Conservation (phyloP, 345 rosid species). For the Salix brachista region DNA sequence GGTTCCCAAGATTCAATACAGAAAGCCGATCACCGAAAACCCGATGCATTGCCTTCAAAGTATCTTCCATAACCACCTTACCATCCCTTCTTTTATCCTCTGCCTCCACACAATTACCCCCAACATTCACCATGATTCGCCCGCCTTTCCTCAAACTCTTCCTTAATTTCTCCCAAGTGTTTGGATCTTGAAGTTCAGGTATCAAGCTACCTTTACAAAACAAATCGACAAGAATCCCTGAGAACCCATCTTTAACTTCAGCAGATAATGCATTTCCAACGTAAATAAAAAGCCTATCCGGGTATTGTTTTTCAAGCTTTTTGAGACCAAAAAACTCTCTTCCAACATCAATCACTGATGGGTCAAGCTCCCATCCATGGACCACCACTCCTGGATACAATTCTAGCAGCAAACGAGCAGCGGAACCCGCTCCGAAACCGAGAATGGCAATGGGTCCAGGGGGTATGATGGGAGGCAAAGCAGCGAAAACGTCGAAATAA, state of each 20-base stretch:
- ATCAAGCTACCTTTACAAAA: conserved; percentile 66
- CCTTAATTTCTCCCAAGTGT: conserved; percentile 56
- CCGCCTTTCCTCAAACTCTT: conserved; percentile 62
- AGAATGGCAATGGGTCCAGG: conserved; percentile 74
- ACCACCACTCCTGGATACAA: conserved; percentile 48
- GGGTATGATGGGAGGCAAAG: conserved; percentile 67
- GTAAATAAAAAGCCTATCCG: conserved; percentile 57
- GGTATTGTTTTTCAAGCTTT: conserved; percentile 56
- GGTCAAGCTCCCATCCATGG: conserved; percentile 95
- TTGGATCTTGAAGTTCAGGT: conserved; percentile 80
- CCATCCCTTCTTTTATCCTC: conserved; percentile 66
- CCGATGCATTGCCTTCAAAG: conserved; percentile 56
- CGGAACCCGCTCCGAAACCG: conserved; percentile 83
- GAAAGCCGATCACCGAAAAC: conserved; percentile 53
- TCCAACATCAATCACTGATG: conserved; percentile 68
- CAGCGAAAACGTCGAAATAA: conserved; percentile 85
- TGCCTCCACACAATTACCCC: conserved; percentile 71
- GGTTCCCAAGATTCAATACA: conserved; percentile 49
- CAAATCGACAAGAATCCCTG: conserved; percentile 63
- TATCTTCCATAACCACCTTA: conserved; percentile 61
- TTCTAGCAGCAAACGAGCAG: conserved; percentile 64
- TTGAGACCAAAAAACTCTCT: conserved; percentile 68
- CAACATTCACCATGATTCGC: conserved; percentile 60
- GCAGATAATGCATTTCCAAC: conserved; percentile 63
- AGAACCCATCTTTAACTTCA: conserved; percentile 48